Evolutionary conservation across 73 alveolate species (phyloP), one percentile per base, ranked within the genome.

Genomic region (Vitrella brassicaformis): DNA sequence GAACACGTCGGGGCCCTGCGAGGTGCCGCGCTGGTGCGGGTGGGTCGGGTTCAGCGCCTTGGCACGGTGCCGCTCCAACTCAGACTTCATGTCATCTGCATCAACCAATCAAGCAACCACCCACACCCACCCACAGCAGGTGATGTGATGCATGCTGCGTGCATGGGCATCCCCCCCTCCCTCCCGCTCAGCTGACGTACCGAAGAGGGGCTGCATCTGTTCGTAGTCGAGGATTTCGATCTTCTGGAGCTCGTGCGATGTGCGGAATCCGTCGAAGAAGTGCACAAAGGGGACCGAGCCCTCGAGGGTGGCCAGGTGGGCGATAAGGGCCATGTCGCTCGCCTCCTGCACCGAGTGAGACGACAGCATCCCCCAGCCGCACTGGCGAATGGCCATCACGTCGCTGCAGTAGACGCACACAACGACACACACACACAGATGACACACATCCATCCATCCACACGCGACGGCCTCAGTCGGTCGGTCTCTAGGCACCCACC

Each of bases 181-280:
- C n/a, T n/a, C n/a, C n/a, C n/a, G n/a, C n/a, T n/a, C n/a, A n/a
- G n/a, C n/a, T n/a, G n/a, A n/a, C n/a, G n/a, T n/a, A n/a, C n/a
- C n/a, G n/a, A n/a, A n/a, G n/a, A n/a, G n/a, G n/a, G n/a, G n/a
- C n/a, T n/a, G n/a, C n/a, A 74, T 65, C 30, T 73, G 64, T 30
- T 26, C 28, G 74, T 74, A 66, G 56, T 74, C 81, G 47, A 74
- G 29, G 67, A 66, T 30, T 19, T 66, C 66, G 47, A 74, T 66
- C 74, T 74, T 74, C 47, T 65, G 31, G 72, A 74, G 73, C 69
- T 74, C 81, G 22, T 74, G 81, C 30, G 73, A 47, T 27, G 81
- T 74, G 46, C 81, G 73, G 81, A 74, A 74, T 27, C 81, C 81
- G 47, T 74, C 81, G 28, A 74, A 74, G 74, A 74, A 74, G 81